phyloP scores from a whole-genome alignment of 2,329 filamentous ascomycete genomes.

The Diaporthe destruens region DNA sequence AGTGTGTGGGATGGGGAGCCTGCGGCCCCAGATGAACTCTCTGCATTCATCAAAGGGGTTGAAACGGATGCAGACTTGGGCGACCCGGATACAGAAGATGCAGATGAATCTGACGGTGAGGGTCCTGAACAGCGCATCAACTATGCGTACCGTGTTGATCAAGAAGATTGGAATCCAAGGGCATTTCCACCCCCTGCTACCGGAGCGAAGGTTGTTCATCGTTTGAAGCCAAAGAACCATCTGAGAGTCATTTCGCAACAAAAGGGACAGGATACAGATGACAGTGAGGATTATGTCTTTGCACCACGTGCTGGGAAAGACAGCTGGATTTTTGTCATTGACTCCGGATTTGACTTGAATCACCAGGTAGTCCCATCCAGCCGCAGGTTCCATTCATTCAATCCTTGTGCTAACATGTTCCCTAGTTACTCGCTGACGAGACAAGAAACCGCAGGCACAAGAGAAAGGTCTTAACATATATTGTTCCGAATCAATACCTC shows the following conservation, averaged over 20 bases:
- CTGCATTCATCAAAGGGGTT: too few relatives aligned
- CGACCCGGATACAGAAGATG: background rate
- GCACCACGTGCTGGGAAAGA: conserved; percentile 12
- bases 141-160: too few relatives aligned
- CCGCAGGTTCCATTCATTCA: background rate
- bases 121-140: too few relatives aligned
- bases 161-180: background rate
- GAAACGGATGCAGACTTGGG: too few relatives aligned
- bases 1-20: conserved; percentile 24
- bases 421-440: background rate
- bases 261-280: conserved; percentile 1
- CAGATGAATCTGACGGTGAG: too few relatives aligned
- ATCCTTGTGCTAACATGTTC: background rate
- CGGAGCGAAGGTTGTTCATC: background rate
- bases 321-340: conserved; percentile 22
- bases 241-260: conserved; percentile 28
- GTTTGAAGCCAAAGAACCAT: background rate
- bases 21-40: background rate
- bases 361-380: conserved; percentile 1
- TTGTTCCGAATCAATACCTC: conserved; percentile 15
- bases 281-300: background rate
- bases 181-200: background rate
- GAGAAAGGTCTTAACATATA: conserved; percentile 3
- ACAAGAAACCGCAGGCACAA: background rate
- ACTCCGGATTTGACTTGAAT: conserved; percentile 21